A percentile compares a stretch with the other conserved stretches of the same genome.
These are phyloP conservation scores for Phytophthora ohioensis DNA, from an alignment of 352 stramenopile species.

Conservation along the genomic window DNA sequence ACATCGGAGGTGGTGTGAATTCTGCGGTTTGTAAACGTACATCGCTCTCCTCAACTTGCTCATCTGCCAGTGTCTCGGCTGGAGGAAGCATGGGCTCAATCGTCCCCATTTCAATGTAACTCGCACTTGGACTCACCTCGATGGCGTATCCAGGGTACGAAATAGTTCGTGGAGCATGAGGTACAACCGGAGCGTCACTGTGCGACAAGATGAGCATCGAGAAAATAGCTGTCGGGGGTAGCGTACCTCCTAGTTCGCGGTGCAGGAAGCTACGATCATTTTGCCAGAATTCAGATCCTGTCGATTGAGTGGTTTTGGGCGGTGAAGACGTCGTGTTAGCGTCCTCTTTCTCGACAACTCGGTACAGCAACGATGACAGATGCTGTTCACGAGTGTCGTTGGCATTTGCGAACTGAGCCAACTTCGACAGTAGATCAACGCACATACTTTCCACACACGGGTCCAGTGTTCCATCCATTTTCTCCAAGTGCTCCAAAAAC, in stretches of 20 bases:
- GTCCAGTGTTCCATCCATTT: slow-evolving; percentile 27
- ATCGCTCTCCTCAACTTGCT: slow-evolving; percentile 3
- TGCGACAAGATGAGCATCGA: slow-evolving; percentile 34
- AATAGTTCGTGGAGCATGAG: slow-evolving; percentile 46
- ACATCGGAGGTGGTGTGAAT: slow-evolving; percentile 59
- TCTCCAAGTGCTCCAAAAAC: slow-evolving; percentile 48
- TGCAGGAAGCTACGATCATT: slow-evolving; percentile 66
- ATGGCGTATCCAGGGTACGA: slow-evolving; percentile 56
- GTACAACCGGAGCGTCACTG: slow-evolving; percentile 34
- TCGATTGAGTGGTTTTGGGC: neutral
- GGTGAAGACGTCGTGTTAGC: neutral
- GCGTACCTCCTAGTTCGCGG: slow-evolving; percentile 29
- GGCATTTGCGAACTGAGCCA: slow-evolving; percentile 66
- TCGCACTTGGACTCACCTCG: slow-evolving; percentile 60
- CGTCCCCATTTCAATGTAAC: slow-evolving; percentile 64
- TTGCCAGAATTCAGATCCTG: slow-evolving; percentile 47
- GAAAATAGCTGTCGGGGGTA: slow-evolving; percentile 47
- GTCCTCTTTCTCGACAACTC: slow-evolving; percentile 69
- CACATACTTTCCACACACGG: slow-evolving; percentile 67
- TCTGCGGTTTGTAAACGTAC: slow-evolving; percentile 24
- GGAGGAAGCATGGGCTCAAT: slow-evolving; percentile 64
- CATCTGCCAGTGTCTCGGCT: slow-evolving; percentile 21
- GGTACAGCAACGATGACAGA: slow-evolving; percentile 65
- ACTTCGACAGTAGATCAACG: slow-evolving; percentile 65
- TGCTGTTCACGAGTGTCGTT: slow-evolving; percentile 62